phyloP scores from a whole-genome alignment of 192 early-diverging fungal genomes.

The Backusella parvicylindrica region DNA sequence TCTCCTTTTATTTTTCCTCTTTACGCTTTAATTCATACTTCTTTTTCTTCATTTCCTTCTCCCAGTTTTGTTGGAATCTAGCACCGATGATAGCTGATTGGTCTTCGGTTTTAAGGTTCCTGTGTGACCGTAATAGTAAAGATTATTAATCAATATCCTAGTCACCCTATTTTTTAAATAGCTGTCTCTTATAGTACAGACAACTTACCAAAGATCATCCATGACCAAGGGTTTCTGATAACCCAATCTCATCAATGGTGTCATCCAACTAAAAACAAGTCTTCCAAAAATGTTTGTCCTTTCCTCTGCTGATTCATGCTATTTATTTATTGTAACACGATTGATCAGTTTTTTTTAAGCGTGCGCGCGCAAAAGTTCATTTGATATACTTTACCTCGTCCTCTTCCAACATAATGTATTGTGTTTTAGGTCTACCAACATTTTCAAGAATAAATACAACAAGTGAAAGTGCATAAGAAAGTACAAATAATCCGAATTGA shows the following conservation, averaged over 20 bases:
- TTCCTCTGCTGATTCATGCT: conserved; percentile 66
- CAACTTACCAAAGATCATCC: conserved; percentile 67
- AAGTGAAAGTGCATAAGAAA: conserved; percentile 32
- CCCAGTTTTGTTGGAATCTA: conserved; percentile 68
- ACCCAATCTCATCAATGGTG: conserved; percentile 78
- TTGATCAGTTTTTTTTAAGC: background rate
- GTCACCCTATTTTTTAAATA: background rate
- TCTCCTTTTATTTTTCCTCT: background rate
- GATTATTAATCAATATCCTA: background rate
- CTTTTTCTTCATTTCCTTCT: conserved; percentile 59
- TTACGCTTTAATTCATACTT: conserved; percentile 25
- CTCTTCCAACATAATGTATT: conserved; percentile 30
- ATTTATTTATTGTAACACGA: background rate
- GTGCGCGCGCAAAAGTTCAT: background rate
- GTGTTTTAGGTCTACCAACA: conserved; percentile 33
- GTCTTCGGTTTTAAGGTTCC: conserved; percentile 58
- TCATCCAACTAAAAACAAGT: conserved; percentile 90
- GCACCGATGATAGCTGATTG: conserved; percentile 54
- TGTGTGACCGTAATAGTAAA: background rate
- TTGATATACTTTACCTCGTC: conserved; percentile 22
- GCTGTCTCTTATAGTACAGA: background rate
- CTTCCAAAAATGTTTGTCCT: conserved; percentile 84
- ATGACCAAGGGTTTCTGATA: conserved; percentile 67
- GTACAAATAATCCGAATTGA: conserved; percentile 26
- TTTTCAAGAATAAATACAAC: conserved; percentile 42